Evolutionary conservation across 305 asterid species (phyloP), one percentile per base, ranked within the genome.

Genomic region (Fraxinus ornus): DNA sequence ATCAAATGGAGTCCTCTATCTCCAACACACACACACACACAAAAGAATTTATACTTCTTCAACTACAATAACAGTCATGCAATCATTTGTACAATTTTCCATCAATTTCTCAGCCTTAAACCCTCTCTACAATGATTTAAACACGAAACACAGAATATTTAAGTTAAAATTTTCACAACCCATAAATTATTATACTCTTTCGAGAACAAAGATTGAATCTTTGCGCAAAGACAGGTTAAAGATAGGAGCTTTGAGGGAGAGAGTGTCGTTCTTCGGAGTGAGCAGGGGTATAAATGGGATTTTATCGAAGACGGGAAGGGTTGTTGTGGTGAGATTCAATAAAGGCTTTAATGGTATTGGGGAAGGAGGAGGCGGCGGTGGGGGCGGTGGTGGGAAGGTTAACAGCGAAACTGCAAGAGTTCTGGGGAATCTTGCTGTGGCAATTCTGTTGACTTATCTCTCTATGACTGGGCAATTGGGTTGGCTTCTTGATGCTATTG

Each of bases 401-500:
- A 83, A 84, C 82, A 83, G 87, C 81, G 86, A 87, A 71, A 91
- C 90, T 52, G 87, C 90, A 12, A 91, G 97, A 85, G 89, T 89
- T 26, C 84, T 95, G 93, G 93, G 90, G 2, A 95, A 94, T 89
- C 94, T 95, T 81, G 94, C 90, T 84, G 49, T 94, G 86, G 99
- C 97, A 36, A 89, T 94, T 89, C 80, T 91, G 0, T 85, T 94
- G 75, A 84, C 97, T 83, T 95, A 95, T 83, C 94, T 95, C 44
- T 64, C 98, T 22, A 78, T 94, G 91, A 92, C 88, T 84, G 97
- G 95, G 62, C 97, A 94, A 84, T 84, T 95, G 84, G 97, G 97
- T 33, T 94, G 98, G 98, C 84, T 95, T 90, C 83, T 95, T 83
- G 99, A 95, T 88, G 93, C 96, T 66, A 84, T 95, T 91, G 96